These are phyloP conservation scores for Centaurea solstitialis DNA, from an alignment of 129 eudicot genomes.

Conservation along the genomic window DNA sequence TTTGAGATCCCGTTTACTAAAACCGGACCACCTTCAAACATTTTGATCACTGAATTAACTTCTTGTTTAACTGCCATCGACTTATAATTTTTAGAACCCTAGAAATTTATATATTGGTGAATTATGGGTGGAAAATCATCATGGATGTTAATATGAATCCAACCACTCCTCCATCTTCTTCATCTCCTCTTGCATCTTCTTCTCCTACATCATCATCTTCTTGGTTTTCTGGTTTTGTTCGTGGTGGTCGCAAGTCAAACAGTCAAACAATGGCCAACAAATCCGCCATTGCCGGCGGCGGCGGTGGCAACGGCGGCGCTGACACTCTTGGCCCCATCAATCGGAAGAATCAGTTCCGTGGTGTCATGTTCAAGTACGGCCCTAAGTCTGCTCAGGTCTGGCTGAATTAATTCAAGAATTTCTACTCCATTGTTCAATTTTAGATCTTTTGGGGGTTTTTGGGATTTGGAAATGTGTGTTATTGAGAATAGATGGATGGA, in stretches of 20 bases:
- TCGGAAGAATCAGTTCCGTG: slow-evolving; percentile 78
- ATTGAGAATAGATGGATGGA: background rate
- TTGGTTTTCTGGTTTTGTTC: slow-evolving; percentile 87
- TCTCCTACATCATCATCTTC: slow-evolving; percentile 45
- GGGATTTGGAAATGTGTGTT: background rate
- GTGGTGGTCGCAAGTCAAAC: slow-evolving; percentile 71
- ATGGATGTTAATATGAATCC: slow-evolving; percentile 37
- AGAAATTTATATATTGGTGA: slow-evolving; percentile 7
- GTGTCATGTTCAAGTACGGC: slow-evolving; percentile 92
- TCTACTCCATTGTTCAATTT: background rate
- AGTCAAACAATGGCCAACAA: slow-evolving; percentile 34
- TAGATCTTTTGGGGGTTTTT: background rate
- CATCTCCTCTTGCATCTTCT: slow-evolving; percentile 36
- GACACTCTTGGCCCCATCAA: slow-evolving; percentile 46
- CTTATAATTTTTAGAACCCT: slow-evolving; percentile 4
- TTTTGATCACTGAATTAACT: background rate
- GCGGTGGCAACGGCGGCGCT: slow-evolving; percentile 2
- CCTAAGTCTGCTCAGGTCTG: slow-evolving; percentile 76
- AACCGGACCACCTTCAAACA: background rate
- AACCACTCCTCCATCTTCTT: slow-evolving; percentile 44
- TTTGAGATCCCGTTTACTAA: background rate
- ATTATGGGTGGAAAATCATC: background rate
- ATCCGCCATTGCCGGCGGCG: slow-evolving; percentile 17
- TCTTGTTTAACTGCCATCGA: background rate
- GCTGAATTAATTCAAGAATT: background rate